These are phyloP conservation scores for Pilobolus umbonatus DNA, from an alignment of 192 early-diverging fungal genomes.

Conservation along the genomic window DNA sequence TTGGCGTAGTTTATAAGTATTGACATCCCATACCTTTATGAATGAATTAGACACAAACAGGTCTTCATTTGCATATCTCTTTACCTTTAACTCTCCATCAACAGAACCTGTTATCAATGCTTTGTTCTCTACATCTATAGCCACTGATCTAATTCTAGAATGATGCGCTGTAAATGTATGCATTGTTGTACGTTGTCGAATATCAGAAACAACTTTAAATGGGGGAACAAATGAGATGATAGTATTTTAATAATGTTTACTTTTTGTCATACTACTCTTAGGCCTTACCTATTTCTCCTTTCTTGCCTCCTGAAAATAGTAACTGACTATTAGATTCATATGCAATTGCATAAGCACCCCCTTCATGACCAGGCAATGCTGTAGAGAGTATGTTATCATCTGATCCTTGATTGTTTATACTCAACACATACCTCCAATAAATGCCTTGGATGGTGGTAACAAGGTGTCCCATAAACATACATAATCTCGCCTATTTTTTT, in stretches of 20 bases:
- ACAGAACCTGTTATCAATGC: constrained; percentile 61
- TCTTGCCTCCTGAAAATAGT: constrained; percentile 67
- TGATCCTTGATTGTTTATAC: not conserved
- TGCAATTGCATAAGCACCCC: constrained; percentile 61
- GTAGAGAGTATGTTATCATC: not conserved
- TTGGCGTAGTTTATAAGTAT: constrained; percentile 41
- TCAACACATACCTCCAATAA: constrained; percentile 45
- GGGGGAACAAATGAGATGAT: not conserved
- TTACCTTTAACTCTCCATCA: constrained; percentile 65
- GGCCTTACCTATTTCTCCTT: constrained; percentile 74
- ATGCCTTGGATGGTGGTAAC: constrained; percentile 54
- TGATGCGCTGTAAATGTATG: constrained; percentile 69
- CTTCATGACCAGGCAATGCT: constrained; percentile 57
- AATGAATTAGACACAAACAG: not conserved
- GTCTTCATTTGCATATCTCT: not conserved
- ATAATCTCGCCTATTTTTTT: constrained; percentile 40
- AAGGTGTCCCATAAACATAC: constrained; percentile 77
- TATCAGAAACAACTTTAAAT: constrained; percentile 63
- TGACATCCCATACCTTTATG: constrained; percentile 46
- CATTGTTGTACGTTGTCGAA: constrained; percentile 57
- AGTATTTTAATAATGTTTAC: not conserved
- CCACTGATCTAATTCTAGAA: constrained; percentile 57
- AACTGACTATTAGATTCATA: constrained; percentile 57
- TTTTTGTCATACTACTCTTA: too few species aligned
- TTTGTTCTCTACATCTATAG: constrained; percentile 54